Evolutionary conservation across 1,139 yeast species (phyloP).

Genomic region (Debaryomycetaceae sp.): DNA sequence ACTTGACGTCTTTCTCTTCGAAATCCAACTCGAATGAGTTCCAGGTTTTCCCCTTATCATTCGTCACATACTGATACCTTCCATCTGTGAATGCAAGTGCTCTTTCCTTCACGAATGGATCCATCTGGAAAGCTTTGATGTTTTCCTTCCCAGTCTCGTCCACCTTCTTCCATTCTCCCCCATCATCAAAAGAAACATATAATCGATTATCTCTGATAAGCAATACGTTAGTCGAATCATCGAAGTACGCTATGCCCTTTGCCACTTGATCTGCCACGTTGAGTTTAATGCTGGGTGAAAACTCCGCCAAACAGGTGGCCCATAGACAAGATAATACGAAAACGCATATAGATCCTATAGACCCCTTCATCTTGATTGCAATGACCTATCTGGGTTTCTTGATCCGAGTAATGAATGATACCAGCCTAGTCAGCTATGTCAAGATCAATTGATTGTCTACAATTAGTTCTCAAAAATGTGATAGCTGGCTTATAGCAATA

Average conservation of each 20-base stretch:
- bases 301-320: slow-evolving; percentile 10
- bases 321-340: neutral
- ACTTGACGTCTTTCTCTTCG: neutral
- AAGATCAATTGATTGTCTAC: neutral
- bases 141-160: slow-evolving; percentile 23
- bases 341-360: neutral
- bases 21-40: slow-evolving; percentile 27
- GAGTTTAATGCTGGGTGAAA: slow-evolving; percentile 17
- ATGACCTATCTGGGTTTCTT: neutral
- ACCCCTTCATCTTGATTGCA: neutral
- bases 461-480: neutral
- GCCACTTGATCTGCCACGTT: slow-evolving; percentile 10
- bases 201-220: slow-evolving; percentile 30
- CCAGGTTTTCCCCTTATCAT: slow-evolving; percentile 62
- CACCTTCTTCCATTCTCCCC: slow-evolving; percentile 47
- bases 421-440: slow-evolving; percentile 1
- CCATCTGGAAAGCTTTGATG: slow-evolving; percentile 33
- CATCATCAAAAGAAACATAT: slow-evolving; percentile 54
- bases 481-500: neutral
- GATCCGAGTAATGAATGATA: neutral
- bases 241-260: slow-evolving; percentile 40
- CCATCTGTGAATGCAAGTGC: slow-evolving; percentile 47
- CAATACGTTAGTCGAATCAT: slow-evolving; percentile 52
- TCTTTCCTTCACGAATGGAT: slow-evolving; percentile 41
- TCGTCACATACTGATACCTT: slow-evolving; percentile 46